Evolutionary conservation across 176 grass and related monocot species (phyloP).

Genomic region (Oryza meridionalis): DNA sequence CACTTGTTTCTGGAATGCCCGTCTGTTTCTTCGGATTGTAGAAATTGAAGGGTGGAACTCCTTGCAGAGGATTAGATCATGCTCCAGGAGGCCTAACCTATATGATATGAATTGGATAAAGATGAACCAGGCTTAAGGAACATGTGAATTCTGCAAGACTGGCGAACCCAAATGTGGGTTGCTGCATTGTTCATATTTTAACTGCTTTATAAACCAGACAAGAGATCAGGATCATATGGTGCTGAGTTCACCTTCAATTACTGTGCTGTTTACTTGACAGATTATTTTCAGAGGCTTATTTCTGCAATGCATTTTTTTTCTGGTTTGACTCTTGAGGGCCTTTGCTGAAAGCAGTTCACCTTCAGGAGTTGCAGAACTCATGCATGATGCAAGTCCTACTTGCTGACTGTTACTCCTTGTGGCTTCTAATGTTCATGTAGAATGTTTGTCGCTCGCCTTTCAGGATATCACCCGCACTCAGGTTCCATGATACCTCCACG

Average conservation of each 20-base stretch:
- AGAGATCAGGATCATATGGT: not conserved
- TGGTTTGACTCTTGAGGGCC: not conserved
- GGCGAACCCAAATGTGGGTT: not conserved
- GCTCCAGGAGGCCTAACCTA: not conserved
- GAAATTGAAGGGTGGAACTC: not conserved
- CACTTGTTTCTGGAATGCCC: not conserved
- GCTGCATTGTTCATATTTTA: not conserved
- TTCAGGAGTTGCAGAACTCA: not conserved
- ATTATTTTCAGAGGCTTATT: not conserved
- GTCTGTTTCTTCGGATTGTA: not conserved
- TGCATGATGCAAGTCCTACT: not conserved
- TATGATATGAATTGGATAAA: not conserved
- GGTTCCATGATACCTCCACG: not conserved
- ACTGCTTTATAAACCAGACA: not conserved
- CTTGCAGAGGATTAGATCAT: not conserved
- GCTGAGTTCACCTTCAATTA: not conserved
- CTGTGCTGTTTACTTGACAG: not conserved
- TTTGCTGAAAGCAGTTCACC: not conserved
- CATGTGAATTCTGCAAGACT: not conserved
- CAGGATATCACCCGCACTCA: not conserved
- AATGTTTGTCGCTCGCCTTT: not conserved
- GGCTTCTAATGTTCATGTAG: conserved; percentile 1
- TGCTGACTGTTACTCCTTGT: not conserved
- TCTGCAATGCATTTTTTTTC: not conserved
- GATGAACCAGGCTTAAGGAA: not conserved